phyloP scores from a whole-genome alignment of 1,284 basidiomycete genomes.

The Moesziomyces aphidis region DNA sequence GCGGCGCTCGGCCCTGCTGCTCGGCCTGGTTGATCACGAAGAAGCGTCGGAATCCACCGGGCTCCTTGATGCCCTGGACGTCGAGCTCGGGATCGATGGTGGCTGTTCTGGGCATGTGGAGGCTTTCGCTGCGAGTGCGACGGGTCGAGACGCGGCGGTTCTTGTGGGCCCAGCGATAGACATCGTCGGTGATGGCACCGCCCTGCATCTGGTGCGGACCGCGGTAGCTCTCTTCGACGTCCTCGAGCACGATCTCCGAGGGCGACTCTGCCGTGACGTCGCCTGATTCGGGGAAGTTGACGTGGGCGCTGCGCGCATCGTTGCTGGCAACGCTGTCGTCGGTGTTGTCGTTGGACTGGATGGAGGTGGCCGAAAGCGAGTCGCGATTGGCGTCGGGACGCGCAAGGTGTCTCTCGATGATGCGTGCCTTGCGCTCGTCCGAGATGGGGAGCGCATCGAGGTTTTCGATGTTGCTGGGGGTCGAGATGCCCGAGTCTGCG shows the following conservation, averaged over 20 bases:
- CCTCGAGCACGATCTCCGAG: slow-evolving; percentile 21
- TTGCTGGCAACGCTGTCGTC: slow-evolving; percentile 21
- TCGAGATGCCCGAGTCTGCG: slow-evolving; percentile 43
- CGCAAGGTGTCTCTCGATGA: slow-evolving; percentile 56
- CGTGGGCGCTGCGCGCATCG: slow-evolving; percentile 16
- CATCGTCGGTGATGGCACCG: slow-evolving; percentile 65
- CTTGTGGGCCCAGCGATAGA: slow-evolving; percentile 67
- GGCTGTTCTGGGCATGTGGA: slow-evolving; percentile 60
- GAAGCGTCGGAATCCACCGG: slow-evolving; percentile 64
- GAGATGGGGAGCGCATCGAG: slow-evolving; percentile 57
- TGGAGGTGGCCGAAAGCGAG: slow-evolving; percentile 41
- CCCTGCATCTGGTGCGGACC: slow-evolving; percentile 64
- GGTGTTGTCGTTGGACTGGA: slow-evolving; percentile 31
- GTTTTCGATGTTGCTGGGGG: slow-evolving; percentile 53
- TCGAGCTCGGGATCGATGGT: slow-evolving; percentile 62
- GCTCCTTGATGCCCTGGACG: slow-evolving; percentile 59
- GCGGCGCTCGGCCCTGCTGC: slow-evolving; percentile 59
- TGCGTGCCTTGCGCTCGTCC: slow-evolving; percentile 60
- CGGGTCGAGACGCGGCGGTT: slow-evolving; percentile 49
- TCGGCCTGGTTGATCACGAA: slow-evolving; percentile 61
- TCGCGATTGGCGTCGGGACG: slow-evolving; percentile 40
- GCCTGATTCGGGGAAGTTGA: slow-evolving; percentile 6
- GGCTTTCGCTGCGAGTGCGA: slow-evolving; percentile 58
- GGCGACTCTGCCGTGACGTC: slow-evolving; percentile 17
- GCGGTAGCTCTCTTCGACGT: slow-evolving; percentile 53